Evolutionary conservation across 495 filamentous ascomycete genomes (phyloP), one percentile per base, ranked within the genome.

Genomic region (Neurospora sp.): DNA sequence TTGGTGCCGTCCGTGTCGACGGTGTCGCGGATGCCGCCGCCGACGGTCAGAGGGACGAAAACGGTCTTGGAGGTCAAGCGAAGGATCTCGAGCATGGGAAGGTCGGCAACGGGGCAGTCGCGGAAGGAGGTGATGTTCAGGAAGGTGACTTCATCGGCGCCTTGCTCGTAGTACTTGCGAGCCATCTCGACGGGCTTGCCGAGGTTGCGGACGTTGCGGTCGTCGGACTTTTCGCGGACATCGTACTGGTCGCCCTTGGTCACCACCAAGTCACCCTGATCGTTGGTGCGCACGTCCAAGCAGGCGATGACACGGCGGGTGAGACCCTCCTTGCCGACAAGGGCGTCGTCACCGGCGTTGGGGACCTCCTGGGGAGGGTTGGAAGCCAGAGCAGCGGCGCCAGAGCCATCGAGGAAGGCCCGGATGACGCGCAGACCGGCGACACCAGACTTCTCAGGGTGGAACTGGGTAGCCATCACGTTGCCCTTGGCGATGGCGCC

Each of bases 231-330:
- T 78, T 98, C 96, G n/a, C 96, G 91, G n/a, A 99, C 96, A 78
- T 99, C 96, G 82, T 99, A 99, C 78, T 98, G 96, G 79, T 99
- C 96, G 10, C 96, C 96, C 82, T 99, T 99, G 6, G 96, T 99
- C 18, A 99, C 96, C 0, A 99, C 96, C 20, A 99, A 83, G 81
- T 98, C 96, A 6, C 96, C 96, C 68, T 91, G 85, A 80, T 99
- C 96, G 79, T 99, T 98, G n/a, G 96, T 89, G 10, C 96, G 91
- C 39, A 99, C 96, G 79, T 99, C 96, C 18, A 99, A 88, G 78
- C 96, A 99, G 4, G 96, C 96, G 78, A 99, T 98, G 10, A 99
- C 88, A 69, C 96, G 87, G 70, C 93, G 85, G 16, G 96, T 99
- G 69, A 98, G 83, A 0, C 96, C 96, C 35, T 85, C 80, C n/a